A percentile compares a stretch with the other conserved stretches of the same genome.
phyloP scores from a whole-genome alignment of 1,139 yeast species.

The Candida dubliniensis region DNA sequence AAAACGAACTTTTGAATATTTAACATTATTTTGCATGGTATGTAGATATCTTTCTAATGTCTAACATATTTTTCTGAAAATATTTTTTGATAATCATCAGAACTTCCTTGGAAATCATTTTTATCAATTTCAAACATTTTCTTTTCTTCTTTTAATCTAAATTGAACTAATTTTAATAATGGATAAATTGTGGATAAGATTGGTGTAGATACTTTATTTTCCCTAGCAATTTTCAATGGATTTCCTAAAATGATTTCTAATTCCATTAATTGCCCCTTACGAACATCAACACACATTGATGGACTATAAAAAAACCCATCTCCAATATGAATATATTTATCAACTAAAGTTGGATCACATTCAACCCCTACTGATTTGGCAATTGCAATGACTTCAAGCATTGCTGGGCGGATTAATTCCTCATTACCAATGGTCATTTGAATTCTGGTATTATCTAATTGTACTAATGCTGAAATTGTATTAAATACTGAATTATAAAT shows the following conservation, averaged over 20 bases:
- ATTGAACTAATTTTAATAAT: slow-evolving; percentile 59
- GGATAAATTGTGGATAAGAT: slow-evolving; percentile 55
- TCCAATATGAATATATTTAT: slow-evolving; percentile 55
- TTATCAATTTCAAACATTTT: slow-evolving; percentile 40
- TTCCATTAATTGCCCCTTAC: slow-evolving; percentile 71
- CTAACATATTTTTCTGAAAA: slow-evolving; percentile 18
- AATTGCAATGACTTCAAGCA: slow-evolving; percentile 60
- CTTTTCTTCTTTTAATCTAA: slow-evolving; percentile 53
- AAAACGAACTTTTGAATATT: neutral
- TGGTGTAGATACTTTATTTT: slow-evolving; percentile 59
- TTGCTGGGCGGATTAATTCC: slow-evolving; percentile 55
- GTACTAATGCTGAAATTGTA: slow-evolving; percentile 55
- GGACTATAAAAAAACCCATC: slow-evolving; percentile 69
- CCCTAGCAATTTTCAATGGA: slow-evolving; percentile 60
- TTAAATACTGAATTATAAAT: slow-evolving; percentile 70
- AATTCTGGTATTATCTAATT: slow-evolving; percentile 56
- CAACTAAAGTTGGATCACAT: slow-evolving; percentile 42
- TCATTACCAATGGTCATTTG: slow-evolving; percentile 56
- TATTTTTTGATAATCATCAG: slow-evolving; percentile 32
- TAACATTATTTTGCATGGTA: neutral
- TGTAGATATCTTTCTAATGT: neutral
- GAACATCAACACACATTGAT: slow-evolving; percentile 70
- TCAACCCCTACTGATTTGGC: slow-evolving; percentile 65
- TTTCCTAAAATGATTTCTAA: slow-evolving; percentile 71
- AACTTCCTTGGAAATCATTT: slow-evolving; percentile 28